Evolutionary conservation across 2,329 filamentous ascomycete genomes (phyloP).

Genomic region (Sarocladiaceae sp.): DNA sequence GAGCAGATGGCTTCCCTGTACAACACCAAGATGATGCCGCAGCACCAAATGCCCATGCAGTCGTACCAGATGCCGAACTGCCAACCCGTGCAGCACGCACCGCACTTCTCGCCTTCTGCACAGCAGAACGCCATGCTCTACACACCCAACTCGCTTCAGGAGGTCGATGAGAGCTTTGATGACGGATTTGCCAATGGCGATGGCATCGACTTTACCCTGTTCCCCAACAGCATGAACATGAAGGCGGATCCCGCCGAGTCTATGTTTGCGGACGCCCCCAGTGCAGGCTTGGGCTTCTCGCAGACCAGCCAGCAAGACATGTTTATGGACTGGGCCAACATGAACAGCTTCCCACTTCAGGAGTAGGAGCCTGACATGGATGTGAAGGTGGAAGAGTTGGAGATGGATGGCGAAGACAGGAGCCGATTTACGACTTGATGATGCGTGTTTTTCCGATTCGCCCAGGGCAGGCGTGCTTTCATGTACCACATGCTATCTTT

Average conservation of each 20-base stretch:
- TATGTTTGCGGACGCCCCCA: slow-evolving; percentile 46
- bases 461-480: slow-evolving; percentile 1
- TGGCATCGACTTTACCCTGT: slow-evolving; percentile 61
- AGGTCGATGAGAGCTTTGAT: slow-evolving; percentile 61
- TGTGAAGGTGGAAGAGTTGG: slow-evolving; percentile 1
- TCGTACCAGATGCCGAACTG: slow-evolving; percentile 5
- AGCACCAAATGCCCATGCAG: slow-evolving; percentile 31
- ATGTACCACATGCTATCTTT: slow-evolving; percentile 2
- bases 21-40: slow-evolving; percentile 38
- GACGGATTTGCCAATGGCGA: slow-evolving; percentile 39
- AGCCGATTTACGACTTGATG: slow-evolving; percentile 4
- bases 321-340: slow-evolving; percentile 37
- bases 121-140: slow-evolving; percentile 64
- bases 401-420: neutral
- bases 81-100: slow-evolving; percentile 18
- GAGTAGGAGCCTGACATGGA: slow-evolving; percentile 18
- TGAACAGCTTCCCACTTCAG: slow-evolving; percentile 26
- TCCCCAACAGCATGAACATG: slow-evolving; percentile 37
- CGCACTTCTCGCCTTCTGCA: slow-evolving; percentile 62
- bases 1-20: slow-evolving; percentile 25
- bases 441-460: slow-evolving; percentile 1
- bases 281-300: slow-evolving; percentile 43
- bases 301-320: slow-evolving; percentile 48
- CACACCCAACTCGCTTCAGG: slow-evolving; percentile 55
- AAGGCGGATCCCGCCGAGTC: slow-evolving; percentile 29